Conservation (phyloP, 2,329 filamentous ascomycete genomes). For the Alternaria sp. region DNA sequence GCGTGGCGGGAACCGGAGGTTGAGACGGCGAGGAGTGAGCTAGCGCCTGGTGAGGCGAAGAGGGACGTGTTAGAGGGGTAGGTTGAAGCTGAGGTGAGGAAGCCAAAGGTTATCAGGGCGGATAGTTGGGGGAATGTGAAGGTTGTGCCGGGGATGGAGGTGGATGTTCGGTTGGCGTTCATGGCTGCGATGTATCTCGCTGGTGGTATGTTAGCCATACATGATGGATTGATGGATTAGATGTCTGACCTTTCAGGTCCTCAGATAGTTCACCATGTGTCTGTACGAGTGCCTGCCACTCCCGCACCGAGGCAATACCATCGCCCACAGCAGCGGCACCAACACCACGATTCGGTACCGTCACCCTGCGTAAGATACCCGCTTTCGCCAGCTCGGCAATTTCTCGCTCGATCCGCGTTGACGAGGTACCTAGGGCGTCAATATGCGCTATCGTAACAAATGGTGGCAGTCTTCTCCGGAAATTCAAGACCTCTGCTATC, state of each 20-base stretch:
- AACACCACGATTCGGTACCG: slow-evolving; percentile 67
- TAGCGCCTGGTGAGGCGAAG: slow-evolving; percentile 55
- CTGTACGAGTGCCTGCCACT: slow-evolving; percentile 57
- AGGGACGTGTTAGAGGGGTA: slow-evolving; percentile 49
- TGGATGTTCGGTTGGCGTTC: slow-evolving; percentile 59
- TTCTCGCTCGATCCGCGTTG: slow-evolving; percentile 73
- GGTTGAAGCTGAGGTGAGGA: slow-evolving; percentile 63
- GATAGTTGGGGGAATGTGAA: slow-evolving; percentile 62
- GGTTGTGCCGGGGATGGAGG: slow-evolving; percentile 51
- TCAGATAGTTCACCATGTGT: slow-evolving; percentile 34
- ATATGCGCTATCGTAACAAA: slow-evolving; percentile 73
- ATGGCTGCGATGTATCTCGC: slow-evolving; percentile 64
- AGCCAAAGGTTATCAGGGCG: slow-evolving; percentile 70
- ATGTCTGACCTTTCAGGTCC: slow-evolving; percentile 50
- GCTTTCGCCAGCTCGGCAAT: slow-evolving; percentile 66
- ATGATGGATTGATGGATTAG: background rate
- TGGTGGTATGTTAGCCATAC: slow-evolving; percentile 21
- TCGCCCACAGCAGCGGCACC: slow-evolving; percentile 69
- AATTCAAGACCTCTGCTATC: slow-evolving; percentile 70
- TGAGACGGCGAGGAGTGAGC: slow-evolving; percentile 66
- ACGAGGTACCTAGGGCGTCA: slow-evolving; percentile 67
- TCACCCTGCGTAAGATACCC: slow-evolving; percentile 68
- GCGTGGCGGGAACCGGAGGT: slow-evolving; percentile 68
- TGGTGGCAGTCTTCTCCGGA: slow-evolving; percentile 66
- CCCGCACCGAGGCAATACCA: slow-evolving; percentile 64